Evolutionary conservation across 2,329 filamentous ascomycete genomes (phyloP).

Genomic region (Pseudohalonectria lignicola): DNA sequence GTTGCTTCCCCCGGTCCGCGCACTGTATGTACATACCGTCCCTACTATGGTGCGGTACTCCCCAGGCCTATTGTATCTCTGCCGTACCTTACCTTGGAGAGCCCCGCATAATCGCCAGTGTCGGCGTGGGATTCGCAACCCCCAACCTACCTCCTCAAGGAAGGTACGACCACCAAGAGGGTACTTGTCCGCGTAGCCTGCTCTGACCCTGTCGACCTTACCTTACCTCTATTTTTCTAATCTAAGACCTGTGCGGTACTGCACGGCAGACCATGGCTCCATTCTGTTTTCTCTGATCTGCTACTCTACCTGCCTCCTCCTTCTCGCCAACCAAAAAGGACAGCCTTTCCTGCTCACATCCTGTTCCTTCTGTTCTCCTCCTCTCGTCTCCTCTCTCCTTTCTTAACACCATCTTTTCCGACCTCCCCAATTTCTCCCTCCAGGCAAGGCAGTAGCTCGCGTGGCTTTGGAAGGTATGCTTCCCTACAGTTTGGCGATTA

Average conservation of each 20-base stretch:
- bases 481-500: no score
- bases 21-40: conserved; percentile 3
- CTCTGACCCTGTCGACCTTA: conserved; percentile 4
- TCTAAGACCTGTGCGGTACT: conserved; percentile 13
- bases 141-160: conserved; percentile 1
- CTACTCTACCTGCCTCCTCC: conserved; percentile 10
- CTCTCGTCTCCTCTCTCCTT: not conserved
- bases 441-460: not conserved
- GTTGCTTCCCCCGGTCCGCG: no score
- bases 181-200: conserved; percentile 3
- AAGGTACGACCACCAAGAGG: not conserved
- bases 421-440: conserved; percentile 21
- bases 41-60: not conserved
- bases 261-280: conserved; percentile 12
- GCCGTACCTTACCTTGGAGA: not conserved
- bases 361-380: conserved; percentile 3
- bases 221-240: conserved; percentile 7
- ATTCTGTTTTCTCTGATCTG: conserved; percentile 9
- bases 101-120: conserved; percentile 1
- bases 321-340: conserved; percentile 6
- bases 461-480: not conserved
- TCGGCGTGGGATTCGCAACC: conserved; percentile 1
- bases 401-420: conserved; percentile 14
- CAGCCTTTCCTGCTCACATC: conserved; percentile 3
- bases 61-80: conserved; percentile 1